Evolutionary conservation across 768 basidiomycete species (phyloP).

Genomic region (Xanthoconium purpureum): DNA sequence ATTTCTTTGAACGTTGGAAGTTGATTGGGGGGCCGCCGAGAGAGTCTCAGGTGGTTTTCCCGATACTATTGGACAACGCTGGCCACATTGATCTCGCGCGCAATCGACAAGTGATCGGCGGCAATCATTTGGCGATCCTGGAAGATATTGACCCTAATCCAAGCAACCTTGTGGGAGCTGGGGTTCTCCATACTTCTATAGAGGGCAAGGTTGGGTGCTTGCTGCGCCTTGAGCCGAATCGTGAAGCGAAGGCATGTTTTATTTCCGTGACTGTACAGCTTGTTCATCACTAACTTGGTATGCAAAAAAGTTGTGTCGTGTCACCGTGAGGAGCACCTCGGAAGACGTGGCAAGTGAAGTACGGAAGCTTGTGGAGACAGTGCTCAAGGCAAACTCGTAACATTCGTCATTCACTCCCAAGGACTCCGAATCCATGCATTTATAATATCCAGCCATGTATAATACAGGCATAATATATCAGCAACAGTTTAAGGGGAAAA

Average conservation of each 20-base stretch:
- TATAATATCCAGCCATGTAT: conserved; percentile 16
- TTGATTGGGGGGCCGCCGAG: conserved; percentile 93
- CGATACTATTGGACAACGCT: conserved; percentile 60
- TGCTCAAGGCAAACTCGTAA: conserved; percentile 31
- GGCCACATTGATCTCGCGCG: conserved; percentile 75
- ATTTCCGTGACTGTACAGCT: neutral
- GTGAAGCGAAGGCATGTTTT: conserved; percentile 80
- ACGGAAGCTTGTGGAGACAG: conserved; percentile 47
- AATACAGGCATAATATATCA: conserved; percentile 27
- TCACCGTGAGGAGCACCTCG: conserved; percentile 94
- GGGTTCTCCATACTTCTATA: conserved; percentile 87
- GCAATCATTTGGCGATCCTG: conserved; percentile 73
- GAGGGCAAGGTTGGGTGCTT: conserved; percentile 96
- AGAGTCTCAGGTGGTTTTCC: conserved; percentile 86
- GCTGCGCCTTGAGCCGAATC: conserved; percentile 89
- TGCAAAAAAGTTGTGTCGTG: conserved; percentile 69
- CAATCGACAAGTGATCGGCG: conserved; percentile 73
- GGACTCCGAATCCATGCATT: conserved; percentile 1
- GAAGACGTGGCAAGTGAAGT: conserved; percentile 80
- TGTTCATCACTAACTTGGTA: neutral
- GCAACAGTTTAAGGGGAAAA: neutral
- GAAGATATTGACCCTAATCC: conserved; percentile 91
- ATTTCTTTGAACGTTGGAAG: conserved; percentile 99
- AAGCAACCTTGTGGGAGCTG: conserved; percentile 91
- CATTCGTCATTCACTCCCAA: neutral